Percentiles rank a stretch among this genome's conserved stretches.
Evolutionary conservation across 345 rosid species (phyloP).

Genomic region (Salix suchowensis): DNA sequence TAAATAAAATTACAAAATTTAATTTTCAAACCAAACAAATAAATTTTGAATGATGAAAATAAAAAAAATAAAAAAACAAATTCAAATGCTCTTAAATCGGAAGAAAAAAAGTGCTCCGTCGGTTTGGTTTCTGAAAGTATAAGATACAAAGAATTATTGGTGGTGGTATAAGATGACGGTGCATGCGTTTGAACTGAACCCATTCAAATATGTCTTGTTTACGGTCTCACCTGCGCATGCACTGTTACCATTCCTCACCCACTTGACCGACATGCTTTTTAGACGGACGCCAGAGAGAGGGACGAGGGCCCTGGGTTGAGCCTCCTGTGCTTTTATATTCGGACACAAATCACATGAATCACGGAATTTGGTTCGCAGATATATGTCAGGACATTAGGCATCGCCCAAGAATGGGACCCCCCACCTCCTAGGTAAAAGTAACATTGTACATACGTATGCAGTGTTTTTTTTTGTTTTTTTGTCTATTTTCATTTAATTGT

Average conservation of each 20-base stretch:
- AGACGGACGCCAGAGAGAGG: neutral
- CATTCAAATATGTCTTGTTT: neutral
- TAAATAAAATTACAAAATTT: no score
- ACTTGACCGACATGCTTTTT: neutral
- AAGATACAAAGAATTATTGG: neutral
- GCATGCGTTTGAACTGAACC: neutral
- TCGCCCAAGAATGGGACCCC: no score
- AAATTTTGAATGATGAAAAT: no score
- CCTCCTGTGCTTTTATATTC: neutral
- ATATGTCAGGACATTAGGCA: neutral
- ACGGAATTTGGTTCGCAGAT: slow-evolving; percentile 9
- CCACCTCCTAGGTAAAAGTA: neutral
- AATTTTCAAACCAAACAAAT: no score
- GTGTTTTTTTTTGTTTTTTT: neutral
- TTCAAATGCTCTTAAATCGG: no score
- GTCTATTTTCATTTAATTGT: neutral
- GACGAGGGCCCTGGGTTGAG: slow-evolving; percentile 7
- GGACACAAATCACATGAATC: slow-evolving; percentile 24
- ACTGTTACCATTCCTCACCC: neutral
- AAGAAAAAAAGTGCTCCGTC: neutral
- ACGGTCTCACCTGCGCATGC: neutral
- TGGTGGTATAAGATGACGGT: neutral
- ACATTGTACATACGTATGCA: neutral
- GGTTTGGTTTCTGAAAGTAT: neutral
- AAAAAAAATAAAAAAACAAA: no score